Evolutionary conservation across 225 moss, liverwort and hornwort species (phyloP), one percentile per base, ranked within the genome.

Genomic region (Ulota crispa): DNA sequence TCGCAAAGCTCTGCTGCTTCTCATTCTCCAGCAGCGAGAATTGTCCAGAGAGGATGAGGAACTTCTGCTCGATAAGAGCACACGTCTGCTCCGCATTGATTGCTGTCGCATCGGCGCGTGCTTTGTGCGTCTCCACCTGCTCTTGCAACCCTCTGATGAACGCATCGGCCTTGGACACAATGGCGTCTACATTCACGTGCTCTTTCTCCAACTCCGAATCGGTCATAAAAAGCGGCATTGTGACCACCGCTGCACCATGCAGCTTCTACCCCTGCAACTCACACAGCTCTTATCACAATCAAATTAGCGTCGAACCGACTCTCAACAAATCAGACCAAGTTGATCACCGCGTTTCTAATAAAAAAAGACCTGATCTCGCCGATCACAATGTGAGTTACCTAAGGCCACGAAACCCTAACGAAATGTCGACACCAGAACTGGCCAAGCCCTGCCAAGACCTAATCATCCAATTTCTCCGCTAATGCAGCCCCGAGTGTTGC

Each of bases 21-120:
- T 95, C 93, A 87, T 93, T 90, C 80, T 96, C 95, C 79, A 99
- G 91, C 87, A 91, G 93, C 20, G 90, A 87, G 72, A 93, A 99
- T 89, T 99, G 98, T n/a, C 91, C 92, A 34, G 94, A 91, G 56
- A 99, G 92, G 10, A 84, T 81, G 53, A 99, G 87, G 50, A 92
- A 99, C 85, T 94, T 99, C 74, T 95, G 98, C 90, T 99, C 98
- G 62, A 99, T 94, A 32, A 95, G 93, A 55, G 92, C 91, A 84
- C 95, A 95, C 16, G 93, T 94, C 88, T 99, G 98, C 55, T 99
- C 98, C 21, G 95, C 98, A 91, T 92, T 99, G 81, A 99, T 95
- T 28, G 91, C 91, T 11, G 89, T 88, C 45, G 98, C 98, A 92
- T 99, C 95, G 9, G 98, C 95, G 54, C 98, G 88, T 21, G 98